phyloP scores from a whole-genome alignment of 1,284 basidiomycete genomes.

The Malassezia slooffiae region DNA sequence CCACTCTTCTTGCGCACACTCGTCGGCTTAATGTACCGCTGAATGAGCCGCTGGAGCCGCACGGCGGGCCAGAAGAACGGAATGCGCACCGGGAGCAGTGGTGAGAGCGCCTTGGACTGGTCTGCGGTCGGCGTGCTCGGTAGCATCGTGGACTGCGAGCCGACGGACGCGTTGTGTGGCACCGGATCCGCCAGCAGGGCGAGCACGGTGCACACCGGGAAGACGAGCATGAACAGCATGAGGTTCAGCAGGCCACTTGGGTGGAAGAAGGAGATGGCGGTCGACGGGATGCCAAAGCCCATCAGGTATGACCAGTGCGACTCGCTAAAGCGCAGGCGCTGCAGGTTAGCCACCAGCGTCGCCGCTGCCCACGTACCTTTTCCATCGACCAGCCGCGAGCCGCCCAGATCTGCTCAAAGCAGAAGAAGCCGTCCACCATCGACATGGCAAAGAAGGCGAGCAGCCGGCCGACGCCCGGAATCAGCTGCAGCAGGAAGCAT shows the following conservation, averaged over 20 bases:
- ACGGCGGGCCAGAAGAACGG: slow-evolving; percentile 42
- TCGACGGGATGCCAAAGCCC: slow-evolving; percentile 43
- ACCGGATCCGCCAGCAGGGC: slow-evolving; percentile 39
- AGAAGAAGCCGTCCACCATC: slow-evolving; percentile 44
- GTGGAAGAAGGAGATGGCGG: slow-evolving; percentile 42
- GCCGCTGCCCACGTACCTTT: slow-evolving; percentile 1
- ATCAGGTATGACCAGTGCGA: slow-evolving; percentile 43
- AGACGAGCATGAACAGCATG: slow-evolving; percentile 45
- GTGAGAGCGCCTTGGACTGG: slow-evolving; percentile 16
- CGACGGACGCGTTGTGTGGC: slow-evolving; percentile 24
- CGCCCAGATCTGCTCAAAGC: slow-evolving; percentile 43
- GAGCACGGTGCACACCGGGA: slow-evolving; percentile 40
- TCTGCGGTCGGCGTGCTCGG: slow-evolving; percentile 8
- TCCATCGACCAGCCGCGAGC: slow-evolving; percentile 34
- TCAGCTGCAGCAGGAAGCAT: slow-evolving; percentile 22
- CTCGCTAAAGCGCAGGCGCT: slow-evolving; percentile 42
- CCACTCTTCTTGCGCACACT: too few relatives aligned
- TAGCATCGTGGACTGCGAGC: slow-evolving; percentile 16
- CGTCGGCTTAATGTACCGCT: too few relatives aligned
- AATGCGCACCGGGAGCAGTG: slow-evolving; percentile 31
- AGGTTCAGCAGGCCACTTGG: slow-evolving; percentile 41
- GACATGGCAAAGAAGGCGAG: slow-evolving; percentile 39
- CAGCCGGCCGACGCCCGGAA: slow-evolving; percentile 31
- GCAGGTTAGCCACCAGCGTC: slow-evolving; percentile 23
- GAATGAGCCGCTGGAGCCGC: slow-evolving; percentile 21